Evolutionary conservation across 2,329 filamentous ascomycete species (phyloP).

Genomic region (Pestalotiopsis sp.): DNA sequence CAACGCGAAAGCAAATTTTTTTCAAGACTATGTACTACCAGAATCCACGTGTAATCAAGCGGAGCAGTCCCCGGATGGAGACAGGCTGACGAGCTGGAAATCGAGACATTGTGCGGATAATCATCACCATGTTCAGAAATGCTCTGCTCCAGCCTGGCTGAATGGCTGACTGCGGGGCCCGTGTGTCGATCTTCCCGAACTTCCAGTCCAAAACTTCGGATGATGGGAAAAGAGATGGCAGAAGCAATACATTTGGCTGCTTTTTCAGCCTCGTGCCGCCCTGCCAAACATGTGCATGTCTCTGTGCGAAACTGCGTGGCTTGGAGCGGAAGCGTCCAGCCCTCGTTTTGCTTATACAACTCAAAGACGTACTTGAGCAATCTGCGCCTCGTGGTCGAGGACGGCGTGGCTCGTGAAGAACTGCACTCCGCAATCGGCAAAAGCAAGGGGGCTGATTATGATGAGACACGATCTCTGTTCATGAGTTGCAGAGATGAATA

Average conservation of each 20-base stretch:
- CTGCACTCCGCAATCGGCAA: background rate
- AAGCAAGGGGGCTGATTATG: background rate
- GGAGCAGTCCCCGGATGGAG: too few relatives aligned
- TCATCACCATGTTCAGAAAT: background rate
- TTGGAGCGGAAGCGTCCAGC: background rate
- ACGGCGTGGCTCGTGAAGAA: background rate
- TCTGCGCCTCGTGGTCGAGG: background rate
- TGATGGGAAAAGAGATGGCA: background rate
- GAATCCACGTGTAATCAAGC: too few relatives aligned
- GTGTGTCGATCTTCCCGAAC: background rate
- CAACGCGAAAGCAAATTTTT: too few relatives aligned
- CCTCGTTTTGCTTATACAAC: background rate
- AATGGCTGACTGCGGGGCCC: too few relatives aligned
- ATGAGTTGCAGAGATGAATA: background rate
- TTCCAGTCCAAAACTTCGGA: background rate
- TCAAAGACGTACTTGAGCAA: background rate
- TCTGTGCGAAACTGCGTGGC: background rate
- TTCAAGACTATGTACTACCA: too few relatives aligned
- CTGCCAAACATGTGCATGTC: background rate
- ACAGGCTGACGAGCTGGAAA: too few relatives aligned
- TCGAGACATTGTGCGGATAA: too few relatives aligned
- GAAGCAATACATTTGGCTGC: background rate
- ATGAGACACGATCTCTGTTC: background rate
- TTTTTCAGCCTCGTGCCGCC: background rate
- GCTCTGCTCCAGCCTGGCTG: background rate